These are phyloP conservation scores for Biscutella laevigata DNA, from an alignment of 441 rosid genomes.

Conservation along the genomic window DNA sequence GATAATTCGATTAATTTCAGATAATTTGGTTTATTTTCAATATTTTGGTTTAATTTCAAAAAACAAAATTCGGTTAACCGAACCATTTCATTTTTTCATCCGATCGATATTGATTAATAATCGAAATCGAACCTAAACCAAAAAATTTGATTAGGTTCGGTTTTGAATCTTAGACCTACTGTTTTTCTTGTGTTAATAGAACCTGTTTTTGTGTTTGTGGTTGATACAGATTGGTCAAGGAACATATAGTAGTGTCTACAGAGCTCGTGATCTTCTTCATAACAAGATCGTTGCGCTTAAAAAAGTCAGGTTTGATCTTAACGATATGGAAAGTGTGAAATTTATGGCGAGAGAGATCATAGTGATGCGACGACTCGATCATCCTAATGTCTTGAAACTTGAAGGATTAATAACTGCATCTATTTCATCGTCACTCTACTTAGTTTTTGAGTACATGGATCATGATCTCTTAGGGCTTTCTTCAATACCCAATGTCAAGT, in stretches of 20 bases:
- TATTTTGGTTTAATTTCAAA: too few relatives aligned
- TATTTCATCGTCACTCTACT: constrained; percentile 66
- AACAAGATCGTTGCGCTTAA: constrained; percentile 77
- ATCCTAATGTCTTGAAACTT: constrained; percentile 74
- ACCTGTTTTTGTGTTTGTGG: constrained; percentile 1
- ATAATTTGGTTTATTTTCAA: too few relatives aligned
- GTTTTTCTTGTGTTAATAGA: too few relatives aligned
- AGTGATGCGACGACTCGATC: constrained; percentile 67
- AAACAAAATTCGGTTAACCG: too few relatives aligned
- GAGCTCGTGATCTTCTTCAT: constrained; percentile 59
- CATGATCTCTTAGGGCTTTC: constrained; percentile 92
- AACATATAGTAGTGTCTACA: constrained; percentile 88
- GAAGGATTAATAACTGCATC: constrained; percentile 81
- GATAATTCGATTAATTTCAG: too few relatives aligned
- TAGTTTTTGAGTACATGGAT: constrained; percentile 95
- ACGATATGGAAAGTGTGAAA: constrained; percentile 72
- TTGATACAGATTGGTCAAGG: constrained; percentile 95
- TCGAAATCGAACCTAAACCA: too few relatives aligned
- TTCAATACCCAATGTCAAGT: constrained; percentile 64
- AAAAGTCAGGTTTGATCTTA: constrained; percentile 69
- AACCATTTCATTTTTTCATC: too few relatives aligned
- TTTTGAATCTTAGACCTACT: too few relatives aligned
- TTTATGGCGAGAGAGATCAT: constrained; percentile 92
- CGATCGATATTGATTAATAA: too few relatives aligned
- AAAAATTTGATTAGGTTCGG: too few relatives aligned